Percentiles rank a stretch among this genome's conserved stretches.
These are phyloP conservation scores for Davidsoniella eucalypti DNA, from an alignment of 2,329 filamentous ascomycete species.

Conservation along the genomic window DNA sequence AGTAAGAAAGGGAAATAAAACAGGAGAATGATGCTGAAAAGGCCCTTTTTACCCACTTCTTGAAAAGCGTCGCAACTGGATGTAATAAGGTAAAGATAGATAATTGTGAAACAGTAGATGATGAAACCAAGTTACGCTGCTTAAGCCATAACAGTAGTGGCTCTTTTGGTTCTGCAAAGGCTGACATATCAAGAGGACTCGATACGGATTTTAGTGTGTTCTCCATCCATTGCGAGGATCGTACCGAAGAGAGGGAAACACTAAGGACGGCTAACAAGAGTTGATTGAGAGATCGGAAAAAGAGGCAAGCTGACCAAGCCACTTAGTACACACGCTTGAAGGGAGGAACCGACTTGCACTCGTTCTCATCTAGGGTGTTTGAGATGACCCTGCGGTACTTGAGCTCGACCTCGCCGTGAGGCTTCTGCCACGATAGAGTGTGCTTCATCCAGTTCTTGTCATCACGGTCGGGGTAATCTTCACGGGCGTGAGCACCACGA, in stretches of 20 bases:
- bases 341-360: conserved; percentile 91
- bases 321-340: conserved; percentile 85
- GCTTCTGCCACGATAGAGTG: conserved; percentile 92
- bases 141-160: no score
- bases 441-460: conserved; percentile 99
- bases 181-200: no score
- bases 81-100: no score
- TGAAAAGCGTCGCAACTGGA: no score
- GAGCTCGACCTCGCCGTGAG: conserved; percentile 74
- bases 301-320: not conserved
- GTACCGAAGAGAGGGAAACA: no score
- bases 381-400: conserved; percentile 70
- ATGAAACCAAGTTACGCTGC: no score
- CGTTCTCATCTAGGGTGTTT: conserved; percentile 77
- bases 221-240: no score
- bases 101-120: no score
- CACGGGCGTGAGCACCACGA: conserved; percentile 88
- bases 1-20: not conserved
- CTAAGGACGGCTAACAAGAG: not conserved
- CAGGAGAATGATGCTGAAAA: not conserved
- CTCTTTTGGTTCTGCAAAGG: no score
- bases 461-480: conserved; percentile 91
- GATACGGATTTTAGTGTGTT: no score
- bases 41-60: no score
- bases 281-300: conserved; percentile 2